Evolutionary conservation across 192 early-diverging fungal species (phyloP), one percentile per base, ranked within the genome.

Genomic region (Phlyctochytrium bullatum): DNA sequence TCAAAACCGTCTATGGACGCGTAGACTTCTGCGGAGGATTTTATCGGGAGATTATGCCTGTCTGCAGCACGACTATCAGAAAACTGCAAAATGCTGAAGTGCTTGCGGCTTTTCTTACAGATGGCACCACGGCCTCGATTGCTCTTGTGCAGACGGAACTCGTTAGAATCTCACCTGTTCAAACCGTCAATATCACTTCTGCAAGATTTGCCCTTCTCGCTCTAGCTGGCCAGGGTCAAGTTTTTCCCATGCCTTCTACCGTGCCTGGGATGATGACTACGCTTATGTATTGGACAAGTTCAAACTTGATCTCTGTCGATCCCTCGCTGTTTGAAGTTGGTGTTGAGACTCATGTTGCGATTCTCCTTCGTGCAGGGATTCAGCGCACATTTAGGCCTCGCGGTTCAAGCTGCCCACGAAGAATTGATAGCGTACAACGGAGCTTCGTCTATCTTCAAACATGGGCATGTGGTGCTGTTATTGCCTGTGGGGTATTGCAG

Each of bases 121-220:
- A 69, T 31, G 67, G 67, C 53, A 69, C 67, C 3, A 69, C 36
- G 17, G 67, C 67, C 1, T 69, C 67, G 16, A 69, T 69, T 52
- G 59, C 67, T 12, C 66, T 47, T 6, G 40, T 47, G 6, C 6
- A 47, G 6, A 47, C 10, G 6, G 40, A 47, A 47, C 6, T 47
- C 10, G 20, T 47, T 47, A 14, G 10, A 6, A 47, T 47, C 40
- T 6, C 6, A 6, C 40, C 40, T 20, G 20, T 47, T 20, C 40
- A 47, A 47, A 47, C 40, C 6, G 40, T 20, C 40, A 47, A 47
- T 14, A 47, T 47, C 40, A 14, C 40, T 47, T 47, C 40, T 20
- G 40, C 20, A 6, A 14, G 10, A 47, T 14, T 20, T 6, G 40
- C 40, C 40, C 20, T 47, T 14, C 10, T 6, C 6, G 40, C 10